Conservation (phyloP, 441 rosid species). For the Populus trichocarpa region DNA sequence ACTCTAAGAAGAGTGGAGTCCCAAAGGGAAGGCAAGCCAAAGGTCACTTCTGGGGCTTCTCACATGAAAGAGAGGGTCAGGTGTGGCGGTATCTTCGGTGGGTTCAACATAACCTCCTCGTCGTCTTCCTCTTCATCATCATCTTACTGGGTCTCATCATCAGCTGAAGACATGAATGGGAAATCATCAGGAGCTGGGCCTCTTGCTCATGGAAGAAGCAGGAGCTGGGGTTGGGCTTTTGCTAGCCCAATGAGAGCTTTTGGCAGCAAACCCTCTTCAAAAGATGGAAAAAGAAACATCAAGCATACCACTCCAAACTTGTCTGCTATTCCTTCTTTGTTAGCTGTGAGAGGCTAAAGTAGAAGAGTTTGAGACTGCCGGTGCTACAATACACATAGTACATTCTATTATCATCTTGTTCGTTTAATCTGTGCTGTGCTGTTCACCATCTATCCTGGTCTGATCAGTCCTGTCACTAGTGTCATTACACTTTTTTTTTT, state of each 20-base stretch:
- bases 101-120: slow-evolving; percentile 74
- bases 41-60: slow-evolving; percentile 22
- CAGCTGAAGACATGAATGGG: slow-evolving; percentile 45
- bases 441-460: neutral
- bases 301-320: slow-evolving; percentile 54
- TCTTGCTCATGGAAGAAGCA: slow-evolving; percentile 41
- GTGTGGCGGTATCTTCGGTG: slow-evolving; percentile 93
- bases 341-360: slow-evolving; percentile 55
- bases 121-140: slow-evolving; percentile 76
- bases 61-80: slow-evolving; percentile 65
- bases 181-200: slow-evolving; percentile 59
- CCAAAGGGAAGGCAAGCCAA: slow-evolving; percentile 82
- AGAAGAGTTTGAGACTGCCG: neutral
- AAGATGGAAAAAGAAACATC: slow-evolving; percentile 50
- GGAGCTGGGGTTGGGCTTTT: slow-evolving; percentile 84
- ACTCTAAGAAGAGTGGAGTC: slow-evolving; percentile 87
- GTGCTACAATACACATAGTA: slow-evolving; percentile 20
- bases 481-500: slow-evolving; percentile 10
- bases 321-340: slow-evolving; percentile 68
- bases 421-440: neutral
- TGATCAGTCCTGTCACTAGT: slow-evolving; percentile 6
- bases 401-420: slow-evolving; percentile 13
- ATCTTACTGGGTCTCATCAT: slow-evolving; percentile 69
- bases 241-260: slow-evolving; percentile 96
- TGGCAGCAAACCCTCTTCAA: slow-evolving; percentile 36